phyloP scores from a whole-genome alignment of 345 rosid species.

The Populus davidiana region DNA sequence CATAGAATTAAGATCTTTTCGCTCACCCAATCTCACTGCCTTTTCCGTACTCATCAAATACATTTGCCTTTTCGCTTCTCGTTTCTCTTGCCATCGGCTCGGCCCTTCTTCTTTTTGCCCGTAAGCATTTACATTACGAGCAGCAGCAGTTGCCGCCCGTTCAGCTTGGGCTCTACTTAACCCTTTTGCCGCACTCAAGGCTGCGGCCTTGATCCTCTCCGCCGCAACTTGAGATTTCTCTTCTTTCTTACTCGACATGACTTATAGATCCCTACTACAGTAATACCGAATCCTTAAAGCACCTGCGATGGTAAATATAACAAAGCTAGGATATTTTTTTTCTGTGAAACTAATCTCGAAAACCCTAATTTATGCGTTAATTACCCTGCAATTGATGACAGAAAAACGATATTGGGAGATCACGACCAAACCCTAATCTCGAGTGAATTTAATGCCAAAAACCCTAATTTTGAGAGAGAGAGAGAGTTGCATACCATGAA shows the following conservation, averaged over 20 bases:
- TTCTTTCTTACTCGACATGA: slow-evolving; percentile 85
- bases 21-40: slow-evolving; percentile 82
- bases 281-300: not conserved
- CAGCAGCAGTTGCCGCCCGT: slow-evolving; percentile 89
- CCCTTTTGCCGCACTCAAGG: slow-evolving; percentile 83
- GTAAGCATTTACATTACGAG: slow-evolving; percentile 89
- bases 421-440: no score
- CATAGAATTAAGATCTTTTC: slow-evolving; percentile 65
- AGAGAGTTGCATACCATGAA: not conserved
- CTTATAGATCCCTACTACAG: slow-evolving; percentile 4
- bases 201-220: slow-evolving; percentile 89
- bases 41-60: slow-evolving; percentile 97
- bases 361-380: not conserved
- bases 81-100: slow-evolving; percentile 96
- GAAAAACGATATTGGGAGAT: not conserved
- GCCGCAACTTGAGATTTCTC: slow-evolving; percentile 89
- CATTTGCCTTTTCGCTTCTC: slow-evolving; percentile 97
- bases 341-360: not conserved
- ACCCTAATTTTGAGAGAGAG: not conserved
- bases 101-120: slow-evolving; percentile 99
- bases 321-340: not conserved
- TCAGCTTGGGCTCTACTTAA: slow-evolving; percentile 98
- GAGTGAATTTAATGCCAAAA: not conserved
- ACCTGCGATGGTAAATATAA: not conserved
- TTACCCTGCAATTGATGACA: not conserved